Evolutionary conservation across 352 stramenopile species (phyloP), one percentile per base, ranked within the genome.

Genomic region (Sclerospora graminicola): DNA sequence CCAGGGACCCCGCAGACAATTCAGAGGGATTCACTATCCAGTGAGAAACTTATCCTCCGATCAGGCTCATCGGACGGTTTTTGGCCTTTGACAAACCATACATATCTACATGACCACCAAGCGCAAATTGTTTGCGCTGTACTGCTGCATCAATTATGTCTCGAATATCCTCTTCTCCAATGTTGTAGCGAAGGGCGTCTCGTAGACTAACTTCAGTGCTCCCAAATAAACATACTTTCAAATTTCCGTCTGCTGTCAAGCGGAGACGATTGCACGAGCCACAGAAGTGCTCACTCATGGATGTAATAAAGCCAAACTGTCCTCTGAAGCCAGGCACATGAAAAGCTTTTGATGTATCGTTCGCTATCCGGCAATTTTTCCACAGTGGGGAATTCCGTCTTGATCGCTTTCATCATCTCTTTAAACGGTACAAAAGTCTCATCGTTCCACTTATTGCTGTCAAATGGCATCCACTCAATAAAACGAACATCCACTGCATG

Each of bases 401-500:
- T 45, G 23, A 89, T 81, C 7, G 57, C 34, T 8, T 48, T 36
- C 45, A 97, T 66, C 89, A 98, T 97, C 51, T 98, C 89, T 14
- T 73, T 60, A 56, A 97, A 98, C 11, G 84, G 79, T 6, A 99
- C 69, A 56, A 98, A 98, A 30, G 77, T 89, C 34, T 75, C 59
- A 38, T 89, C 75, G 46, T 94, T 89, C 95, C 95, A 99, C 28
- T 76, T 65, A 66, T 99, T 99, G 57, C 92, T 92, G 58, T 97
- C 88, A 50, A 99, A 99, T 9, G 96, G 96, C 96, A 99, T 99
- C 88, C 93, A 98, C 77, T 99, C 96, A 54, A 99, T 99, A 57
- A 99, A 99, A 20, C 96, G 84, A 31, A 98, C 81, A 43, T 98
- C 85, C 8, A 98, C 67, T 19, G 65, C 62, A 29, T 80, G 66